phyloP scores from a whole-genome alignment of 441 rosid species.

The Hypseocharis bilobata region DNA sequence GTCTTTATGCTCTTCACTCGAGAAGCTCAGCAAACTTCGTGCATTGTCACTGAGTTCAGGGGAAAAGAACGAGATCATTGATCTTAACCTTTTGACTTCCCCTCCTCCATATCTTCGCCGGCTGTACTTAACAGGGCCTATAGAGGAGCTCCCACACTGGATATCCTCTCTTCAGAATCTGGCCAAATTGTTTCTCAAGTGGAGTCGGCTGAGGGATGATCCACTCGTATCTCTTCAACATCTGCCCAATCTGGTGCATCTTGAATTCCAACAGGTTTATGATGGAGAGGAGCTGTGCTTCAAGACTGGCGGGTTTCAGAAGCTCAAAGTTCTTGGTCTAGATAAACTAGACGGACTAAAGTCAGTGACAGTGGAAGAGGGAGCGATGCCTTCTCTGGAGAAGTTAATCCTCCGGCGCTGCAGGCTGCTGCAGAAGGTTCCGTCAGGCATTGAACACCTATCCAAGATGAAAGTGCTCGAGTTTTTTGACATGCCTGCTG shows the following conservation, averaged over 20 bases:
- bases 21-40: slow-evolving; percentile 24
- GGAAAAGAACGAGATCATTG: slow-evolving; percentile 24
- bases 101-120: slow-evolving; percentile 32
- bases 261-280: slow-evolving; percentile 32
- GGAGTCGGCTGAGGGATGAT: slow-evolving; percentile 32
- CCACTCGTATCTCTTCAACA: slow-evolving; percentile 27
- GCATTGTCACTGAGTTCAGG: slow-evolving; percentile 27
- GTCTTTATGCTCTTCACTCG: slow-evolving; percentile 30
- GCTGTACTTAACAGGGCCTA: slow-evolving; percentile 29
- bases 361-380: slow-evolving; percentile 22
- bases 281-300: slow-evolving; percentile 26
- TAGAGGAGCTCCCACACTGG: slow-evolving; percentile 32
- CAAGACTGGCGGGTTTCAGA: slow-evolving; percentile 26
- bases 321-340: slow-evolving; percentile 32
- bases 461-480: slow-evolving; percentile 25
- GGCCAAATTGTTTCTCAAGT: slow-evolving; percentile 27
- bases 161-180: slow-evolving; percentile 24
- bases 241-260: slow-evolving; percentile 30
- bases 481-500: slow-evolving; percentile 33
- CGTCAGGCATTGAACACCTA: slow-evolving; percentile 36
- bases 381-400: slow-evolving; percentile 35
- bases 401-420: slow-evolving; percentile 33
- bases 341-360: slow-evolving; percentile 30
- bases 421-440: slow-evolving; percentile 27
- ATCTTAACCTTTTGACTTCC: slow-evolving; percentile 17